phyloP scores from a whole-genome alignment of 768 basidiomycete species.

The Rhizopogon vulgaris region DNA sequence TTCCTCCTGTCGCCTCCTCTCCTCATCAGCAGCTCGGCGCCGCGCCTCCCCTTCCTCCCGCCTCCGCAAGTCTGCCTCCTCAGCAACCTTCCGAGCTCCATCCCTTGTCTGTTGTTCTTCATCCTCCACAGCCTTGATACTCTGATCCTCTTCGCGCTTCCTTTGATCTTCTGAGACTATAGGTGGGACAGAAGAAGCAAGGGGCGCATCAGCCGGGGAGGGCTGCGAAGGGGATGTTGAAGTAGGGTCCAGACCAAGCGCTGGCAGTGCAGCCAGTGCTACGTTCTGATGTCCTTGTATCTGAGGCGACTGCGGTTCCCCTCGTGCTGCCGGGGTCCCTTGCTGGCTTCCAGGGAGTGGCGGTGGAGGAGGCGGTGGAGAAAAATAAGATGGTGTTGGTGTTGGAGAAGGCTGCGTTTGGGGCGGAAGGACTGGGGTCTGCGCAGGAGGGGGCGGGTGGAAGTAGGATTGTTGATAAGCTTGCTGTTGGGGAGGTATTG shows the following conservation, averaged over 20 bases:
- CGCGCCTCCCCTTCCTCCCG: constrained; percentile 10
- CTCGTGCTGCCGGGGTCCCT: not conserved
- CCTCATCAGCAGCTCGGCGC: constrained; percentile 13
- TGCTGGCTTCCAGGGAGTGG: constrained; percentile 2
- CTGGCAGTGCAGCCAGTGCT: not conserved
- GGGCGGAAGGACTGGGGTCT: not conserved
- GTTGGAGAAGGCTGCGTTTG: constrained; percentile 8
- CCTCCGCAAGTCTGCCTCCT: constrained; percentile 9
- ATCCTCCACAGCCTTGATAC: constrained; percentile 28
- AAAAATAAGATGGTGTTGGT: not conserved
- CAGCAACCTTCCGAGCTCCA: constrained; percentile 17
- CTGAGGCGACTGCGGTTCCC: not conserved
- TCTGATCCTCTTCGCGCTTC: constrained; percentile 38
- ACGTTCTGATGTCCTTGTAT: not conserved
- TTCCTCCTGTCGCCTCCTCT: constrained; percentile 22
- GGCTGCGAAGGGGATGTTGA: constrained; percentile 3
- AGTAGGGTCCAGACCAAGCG: not conserved
- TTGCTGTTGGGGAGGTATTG: constrained; percentile 4
- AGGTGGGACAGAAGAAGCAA: constrained; percentile 11
- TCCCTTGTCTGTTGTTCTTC: constrained; percentile 15
- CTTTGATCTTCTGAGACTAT: constrained; percentile 30
- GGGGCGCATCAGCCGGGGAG: not conserved
- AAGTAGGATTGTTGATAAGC: no score
- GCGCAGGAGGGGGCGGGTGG: no score
- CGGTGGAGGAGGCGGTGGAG: constrained; percentile 15